Evolutionary conservation across 306 rosid genomes (phyloP), one percentile per base, ranked within the genome.

Genomic region (Cicer cuneatum): DNA sequence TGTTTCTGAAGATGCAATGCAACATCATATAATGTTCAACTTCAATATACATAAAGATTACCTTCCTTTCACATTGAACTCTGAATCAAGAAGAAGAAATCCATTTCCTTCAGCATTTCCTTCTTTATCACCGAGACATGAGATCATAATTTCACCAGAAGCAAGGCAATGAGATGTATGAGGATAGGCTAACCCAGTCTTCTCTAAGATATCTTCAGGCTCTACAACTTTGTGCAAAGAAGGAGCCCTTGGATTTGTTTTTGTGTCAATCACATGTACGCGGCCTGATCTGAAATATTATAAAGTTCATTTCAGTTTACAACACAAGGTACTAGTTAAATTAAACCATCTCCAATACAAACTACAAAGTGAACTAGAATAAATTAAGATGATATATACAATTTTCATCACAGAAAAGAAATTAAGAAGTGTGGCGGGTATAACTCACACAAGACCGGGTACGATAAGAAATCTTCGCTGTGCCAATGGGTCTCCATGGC

Each of bases 161-260:
- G 97, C 98, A 72, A 94, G 90, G 78, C 98, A 94, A 78, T 93
- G 98, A 45, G 97, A 93, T 13, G 98, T 94, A 85, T 94, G 98
- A 42, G 96, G 97, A 79, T 83, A 94, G 48, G 97, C 94, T 79
- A 94, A 85, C 15, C 98, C 98, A 71, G 98, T 90, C 89, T 89
- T 94, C 69, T 65, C 29, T 8, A 73, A 6, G 39, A 91, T 88
- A 41, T 88, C 98, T 37, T 62, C 85, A 24, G 96, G 85, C 40
- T 91, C 84, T 75, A 91, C 88, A 69, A 91, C 90, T 80, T 94
- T 94, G 81, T 94, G 90, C 89, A 94, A 64, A 69, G 94, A 80
- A 9, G 97, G 98, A 69, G 94, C 86, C 68, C 21, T 89, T 47
- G 98, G 96, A 83, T 93, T 63, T 66, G 92, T 73, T 84, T 85